Evolutionary conservation across 345 rosid genomes (phyloP).

Genomic region (Mangifera indica): DNA sequence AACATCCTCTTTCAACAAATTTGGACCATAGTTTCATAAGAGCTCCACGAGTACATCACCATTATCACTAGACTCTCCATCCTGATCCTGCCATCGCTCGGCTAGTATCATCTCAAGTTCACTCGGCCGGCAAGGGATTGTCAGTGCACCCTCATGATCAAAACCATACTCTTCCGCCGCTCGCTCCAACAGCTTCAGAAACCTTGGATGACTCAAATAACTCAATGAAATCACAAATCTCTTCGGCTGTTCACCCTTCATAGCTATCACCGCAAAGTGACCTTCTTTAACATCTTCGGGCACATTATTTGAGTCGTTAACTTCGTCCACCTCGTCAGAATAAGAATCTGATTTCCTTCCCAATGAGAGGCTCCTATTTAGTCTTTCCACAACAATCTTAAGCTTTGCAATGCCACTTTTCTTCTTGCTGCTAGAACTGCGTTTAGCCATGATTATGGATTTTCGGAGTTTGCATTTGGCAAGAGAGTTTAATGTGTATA

Average conservation of each 20-base stretch:
- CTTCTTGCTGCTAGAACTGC: constrained; percentile 28
- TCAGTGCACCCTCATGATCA: constrained; percentile 38
- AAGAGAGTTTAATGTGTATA: not conserved
- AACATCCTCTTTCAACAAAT: not conserved
- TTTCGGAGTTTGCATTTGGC: not conserved
- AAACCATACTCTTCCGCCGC: constrained; percentile 50
- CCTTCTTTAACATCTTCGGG: constrained; percentile 36
- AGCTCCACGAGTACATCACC: not conserved
- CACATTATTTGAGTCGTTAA: constrained; percentile 12
- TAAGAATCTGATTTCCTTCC: constrained; percentile 24
- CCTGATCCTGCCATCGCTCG: constrained; percentile 17
- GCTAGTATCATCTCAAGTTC: constrained; percentile 39
- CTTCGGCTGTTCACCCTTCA: constrained; percentile 20
- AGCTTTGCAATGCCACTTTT: constrained; percentile 29
- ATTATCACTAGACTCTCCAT: not conserved
- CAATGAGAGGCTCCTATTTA: constrained; percentile 29
- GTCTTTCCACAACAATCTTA: constrained; percentile 35
- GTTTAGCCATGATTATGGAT: constrained; percentile 31
- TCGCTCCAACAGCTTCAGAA: constrained; percentile 33
- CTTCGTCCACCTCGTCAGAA: constrained; percentile 15
- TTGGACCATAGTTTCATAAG: not conserved
- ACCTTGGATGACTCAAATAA: constrained; percentile 29
- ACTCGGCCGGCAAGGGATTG: constrained; percentile 43
- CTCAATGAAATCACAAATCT: constrained; percentile 31
- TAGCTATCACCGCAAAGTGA: constrained; percentile 31